A percentile compares a stretch with the other conserved stretches of the same genome.
Conservation (phyloP, 2,329 filamentous ascomycete genomes). For the Colletotrichum tofieldiae region DNA sequence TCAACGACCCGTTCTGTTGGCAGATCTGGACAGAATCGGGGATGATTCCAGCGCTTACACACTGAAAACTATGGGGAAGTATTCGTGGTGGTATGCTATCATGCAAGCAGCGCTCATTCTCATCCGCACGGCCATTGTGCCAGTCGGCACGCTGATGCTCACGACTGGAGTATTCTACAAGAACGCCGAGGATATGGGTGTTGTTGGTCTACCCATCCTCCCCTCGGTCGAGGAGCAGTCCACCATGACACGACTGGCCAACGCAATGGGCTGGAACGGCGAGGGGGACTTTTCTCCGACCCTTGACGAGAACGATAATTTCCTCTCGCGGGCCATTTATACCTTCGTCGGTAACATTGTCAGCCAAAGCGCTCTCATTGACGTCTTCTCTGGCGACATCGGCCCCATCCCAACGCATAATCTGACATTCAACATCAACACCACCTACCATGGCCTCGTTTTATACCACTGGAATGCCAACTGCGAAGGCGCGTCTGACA, state of each 20-base stretch:
- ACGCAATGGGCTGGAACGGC: constrained; percentile 27
- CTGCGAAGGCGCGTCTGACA: constrained; percentile 14
- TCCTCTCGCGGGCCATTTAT: constrained; percentile 16
- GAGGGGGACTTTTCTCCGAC: constrained; percentile 2
- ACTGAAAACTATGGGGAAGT: constrained; percentile 6
- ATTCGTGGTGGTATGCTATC: constrained; percentile 30
- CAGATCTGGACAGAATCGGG: constrained; percentile 26
- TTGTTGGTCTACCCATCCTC: constrained; percentile 13
- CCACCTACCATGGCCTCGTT: constrained; percentile 22
- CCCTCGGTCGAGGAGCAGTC: neutral
- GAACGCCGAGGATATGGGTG: neutral
- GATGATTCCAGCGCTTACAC: constrained; percentile 34
- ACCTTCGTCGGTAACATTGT: constrained; percentile 28
- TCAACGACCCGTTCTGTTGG: constrained; percentile 14
- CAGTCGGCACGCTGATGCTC: constrained; percentile 30
- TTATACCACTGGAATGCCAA: constrained; percentile 22
- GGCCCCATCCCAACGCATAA: constrained; percentile 26
- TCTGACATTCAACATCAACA: constrained; percentile 25
- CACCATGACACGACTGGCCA: constrained; percentile 3
- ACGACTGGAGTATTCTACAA: constrained; percentile 8
- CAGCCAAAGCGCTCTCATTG: constrained; percentile 30
- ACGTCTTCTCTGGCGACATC: constrained; percentile 25
- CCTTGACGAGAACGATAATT: constrained; percentile 11
- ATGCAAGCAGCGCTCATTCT: constrained; percentile 26
- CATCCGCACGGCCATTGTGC: constrained; percentile 27